Evolutionary conservation across 352 stramenopile species (phyloP).

Genomic region (Phytophthora cryptogea): DNA sequence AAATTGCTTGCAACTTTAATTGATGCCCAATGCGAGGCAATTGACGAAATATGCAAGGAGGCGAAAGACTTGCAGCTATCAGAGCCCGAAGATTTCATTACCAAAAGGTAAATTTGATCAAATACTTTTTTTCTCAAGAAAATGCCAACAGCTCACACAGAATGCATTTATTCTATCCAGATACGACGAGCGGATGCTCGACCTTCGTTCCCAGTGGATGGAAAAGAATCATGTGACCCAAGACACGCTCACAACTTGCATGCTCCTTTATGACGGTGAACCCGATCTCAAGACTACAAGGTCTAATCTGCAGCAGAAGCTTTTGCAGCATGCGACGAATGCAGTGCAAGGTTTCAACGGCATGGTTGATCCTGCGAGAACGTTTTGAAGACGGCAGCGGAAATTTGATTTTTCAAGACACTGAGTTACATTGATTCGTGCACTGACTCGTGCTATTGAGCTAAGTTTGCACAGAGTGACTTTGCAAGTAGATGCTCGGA

Average conservation of each 20-base stretch:
- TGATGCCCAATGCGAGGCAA: conserved; percentile 14
- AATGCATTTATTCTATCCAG: background rate
- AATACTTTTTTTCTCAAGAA: background rate
- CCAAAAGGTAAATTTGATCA: conserved; percentile 12
- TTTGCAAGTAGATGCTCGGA: background rate
- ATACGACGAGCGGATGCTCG: conserved; percentile 17
- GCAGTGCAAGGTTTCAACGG: conserved; percentile 18
- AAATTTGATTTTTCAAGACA: conserved; percentile 1
- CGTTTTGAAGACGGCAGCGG: conserved; percentile 8
- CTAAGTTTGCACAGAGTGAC: background rate
- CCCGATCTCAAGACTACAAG: conserved; percentile 11
- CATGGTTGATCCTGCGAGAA: conserved; percentile 14
- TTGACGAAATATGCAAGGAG: conserved; percentile 22
- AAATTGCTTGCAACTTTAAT: conserved; percentile 13
- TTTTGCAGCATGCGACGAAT: conserved; percentile 12
- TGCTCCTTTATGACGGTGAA: conserved; percentile 22
- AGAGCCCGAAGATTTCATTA: conserved; percentile 21
- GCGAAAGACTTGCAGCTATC: conserved; percentile 3
- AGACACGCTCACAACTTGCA: conserved; percentile 23
- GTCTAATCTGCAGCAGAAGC: conserved; percentile 10
- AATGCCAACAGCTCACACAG: background rate
- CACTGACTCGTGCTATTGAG: background rate
- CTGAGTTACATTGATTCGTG: background rate
- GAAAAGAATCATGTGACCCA: conserved; percentile 17
- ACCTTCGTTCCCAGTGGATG: conserved; percentile 17